Evolutionary conservation across 1,284 basidiomycete genomes (phyloP).

Genomic region (Cryptococcus depauperatus): DNA sequence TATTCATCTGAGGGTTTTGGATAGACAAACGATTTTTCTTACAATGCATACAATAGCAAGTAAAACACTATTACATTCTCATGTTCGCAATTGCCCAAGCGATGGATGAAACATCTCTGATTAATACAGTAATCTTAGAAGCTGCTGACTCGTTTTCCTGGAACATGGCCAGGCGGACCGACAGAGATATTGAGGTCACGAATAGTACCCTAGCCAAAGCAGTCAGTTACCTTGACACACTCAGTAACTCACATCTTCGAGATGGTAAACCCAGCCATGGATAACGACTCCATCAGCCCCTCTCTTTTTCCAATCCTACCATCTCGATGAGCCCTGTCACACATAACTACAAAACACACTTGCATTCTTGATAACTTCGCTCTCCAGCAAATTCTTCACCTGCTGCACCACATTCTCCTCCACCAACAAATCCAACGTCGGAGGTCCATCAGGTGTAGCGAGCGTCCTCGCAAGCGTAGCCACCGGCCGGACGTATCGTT

Average conservation of each 20-base stretch:
- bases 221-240: neutral
- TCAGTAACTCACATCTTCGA: constrained; percentile 36
- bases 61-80: neutral
- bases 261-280: constrained; percentile 44
- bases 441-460: constrained; percentile 30
- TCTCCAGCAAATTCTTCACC: constrained; percentile 35
- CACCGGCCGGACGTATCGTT: constrained; percentile 36
- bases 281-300: constrained; percentile 35
- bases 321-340: neutral
- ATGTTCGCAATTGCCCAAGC: neutral
- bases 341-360: constrained; percentile 4
- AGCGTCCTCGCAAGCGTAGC: constrained; percentile 32
- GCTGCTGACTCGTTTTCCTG: constrained; percentile 13
- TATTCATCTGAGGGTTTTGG: constrained; percentile 32
- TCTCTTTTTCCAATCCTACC: constrained; percentile 37
- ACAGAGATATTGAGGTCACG: constrained; percentile 37
- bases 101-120: neutral
- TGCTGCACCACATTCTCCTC: constrained; percentile 39
- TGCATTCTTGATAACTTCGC: constrained; percentile 31
- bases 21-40: no score
- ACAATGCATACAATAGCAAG: neutral
- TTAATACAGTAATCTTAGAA: neutral
- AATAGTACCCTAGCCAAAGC: constrained; percentile 27
- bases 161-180: constrained; percentile 33
- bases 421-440: constrained; percentile 36